Evolutionary conservation across 139 green algal genomes (phyloP).

Genomic region (Parachlorella kessleri): DNA sequence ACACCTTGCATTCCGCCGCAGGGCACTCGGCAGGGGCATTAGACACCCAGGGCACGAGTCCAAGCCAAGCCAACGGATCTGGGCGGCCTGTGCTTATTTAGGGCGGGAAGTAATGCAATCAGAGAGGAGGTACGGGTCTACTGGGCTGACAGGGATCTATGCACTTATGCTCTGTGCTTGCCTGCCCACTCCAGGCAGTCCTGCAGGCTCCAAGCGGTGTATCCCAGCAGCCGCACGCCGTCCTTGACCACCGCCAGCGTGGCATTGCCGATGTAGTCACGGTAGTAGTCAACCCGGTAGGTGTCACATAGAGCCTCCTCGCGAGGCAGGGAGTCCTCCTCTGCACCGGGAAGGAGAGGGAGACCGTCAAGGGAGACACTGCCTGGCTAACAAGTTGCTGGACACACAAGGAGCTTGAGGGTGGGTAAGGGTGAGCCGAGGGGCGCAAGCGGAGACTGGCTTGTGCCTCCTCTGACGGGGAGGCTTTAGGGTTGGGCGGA

Average conservation of each 20-base stretch:
- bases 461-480: no score
- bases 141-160: no score
- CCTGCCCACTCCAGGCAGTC: not conserved
- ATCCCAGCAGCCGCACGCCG: conserved; percentile 31
- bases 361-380: not conserved
- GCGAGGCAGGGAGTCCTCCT: not conserved
- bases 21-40: not conserved
- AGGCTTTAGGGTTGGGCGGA: no score
- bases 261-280: conserved; percentile 25
- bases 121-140: no score
- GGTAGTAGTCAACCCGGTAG: conserved; percentile 48
- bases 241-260: conserved; percentile 23
- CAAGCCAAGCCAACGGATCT: no score
- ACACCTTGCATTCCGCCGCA: not conserved
- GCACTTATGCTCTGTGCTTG: no score
- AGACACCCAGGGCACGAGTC: not conserved
- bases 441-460: not conserved
- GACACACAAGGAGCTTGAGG: no score
- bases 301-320: conserved; percentile 35
- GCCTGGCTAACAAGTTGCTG: no score
- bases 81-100: no score
- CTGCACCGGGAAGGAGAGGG: not conserved
- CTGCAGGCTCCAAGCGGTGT: conserved; percentile 1
- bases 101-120: no score
- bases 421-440: no score